A percentile compares a stretch with the other conserved stretches of the same genome.
Evolutionary conservation across 2,329 filamentous ascomycete species (phyloP).

Genomic region (Aspergillus transmontanensis): DNA sequence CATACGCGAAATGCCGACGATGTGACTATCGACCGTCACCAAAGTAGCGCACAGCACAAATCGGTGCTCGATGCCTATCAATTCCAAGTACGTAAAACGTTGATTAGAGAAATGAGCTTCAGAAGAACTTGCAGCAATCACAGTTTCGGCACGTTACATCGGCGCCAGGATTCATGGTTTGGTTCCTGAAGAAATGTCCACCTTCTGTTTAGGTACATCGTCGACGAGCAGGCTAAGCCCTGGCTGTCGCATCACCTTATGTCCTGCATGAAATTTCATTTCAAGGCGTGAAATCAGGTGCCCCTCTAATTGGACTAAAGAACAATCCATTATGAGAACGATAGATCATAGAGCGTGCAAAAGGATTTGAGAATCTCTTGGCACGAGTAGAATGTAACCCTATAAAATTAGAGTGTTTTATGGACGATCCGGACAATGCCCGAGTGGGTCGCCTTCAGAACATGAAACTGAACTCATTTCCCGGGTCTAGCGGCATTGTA

Average conservation of each 20-base stretch:
- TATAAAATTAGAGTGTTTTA: not conserved
- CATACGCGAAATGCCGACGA: not conserved
- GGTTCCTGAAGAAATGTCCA: not conserved
- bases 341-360: not conserved
- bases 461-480: not conserved
- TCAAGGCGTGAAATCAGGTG: not conserved
- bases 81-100: not conserved
- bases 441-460: not conserved
- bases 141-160: slow-evolving; percentile 1
- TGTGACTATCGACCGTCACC: not conserved
- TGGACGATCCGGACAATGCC: not conserved
- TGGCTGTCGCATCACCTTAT: not conserved
- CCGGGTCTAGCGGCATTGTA: not conserved
- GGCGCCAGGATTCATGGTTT: not conserved
- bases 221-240: not conserved
- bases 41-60: not conserved
- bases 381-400: not conserved
- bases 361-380: not conserved
- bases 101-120: not conserved
- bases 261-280: not conserved
- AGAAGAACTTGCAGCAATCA: not conserved
- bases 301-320: not conserved
- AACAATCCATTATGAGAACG: not conserved
- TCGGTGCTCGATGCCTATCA: not conserved
- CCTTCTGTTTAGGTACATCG: not conserved